Evolutionary conservation across 306 rosid species (phyloP), one percentile per base, ranked within the genome.

Genomic region (Pterocarpus santalinus): DNA sequence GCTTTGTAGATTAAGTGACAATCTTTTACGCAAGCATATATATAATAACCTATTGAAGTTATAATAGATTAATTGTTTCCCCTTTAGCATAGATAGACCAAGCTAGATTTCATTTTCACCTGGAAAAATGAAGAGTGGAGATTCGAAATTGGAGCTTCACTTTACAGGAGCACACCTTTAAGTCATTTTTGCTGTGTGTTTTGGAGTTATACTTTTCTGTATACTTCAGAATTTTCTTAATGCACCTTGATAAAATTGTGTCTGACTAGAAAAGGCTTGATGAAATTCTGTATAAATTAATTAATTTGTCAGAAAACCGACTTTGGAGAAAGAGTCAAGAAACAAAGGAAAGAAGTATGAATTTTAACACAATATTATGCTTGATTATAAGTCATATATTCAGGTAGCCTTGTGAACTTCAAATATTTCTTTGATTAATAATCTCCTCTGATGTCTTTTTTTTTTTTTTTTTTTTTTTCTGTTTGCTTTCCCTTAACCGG

Each of bases 301-400:
- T 36, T 74, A 28, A 43, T 13, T 60, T 69, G 30, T 79, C 63
- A 2, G 63, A 56, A 70, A 63, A 69, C 57, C 7, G 65, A 51
- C 65, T 77, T 33, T 64, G 65, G 28, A 36, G 55, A 17, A 65
- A 65, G 81, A 35, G 62, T 51, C 15, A 65, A 36, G 47, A 14
- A 35, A 65, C 38, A 22, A 28, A 28, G 9, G 52, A 12, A 47
- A 51, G 11, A 13, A 64, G 53, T 51, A 22, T 22, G 28, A 22
- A 22, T 22, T 22, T 38, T 22, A 22, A 22, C 1, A 22, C 28
- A 22, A 22, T 22, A 22, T 22, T 22, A 22, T 22, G 28, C 28
- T 22, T 22, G 1, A 22, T 22, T 0, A 22, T 22, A 22, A 22
- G 28, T 22, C 28, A 22, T 22, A 22, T 22, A 22, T 22, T 22